Percentiles rank a stretch among this genome's conserved stretches.
Conservation (phyloP, 164 flowering plant species). For the Nelumbo lutea region DNA sequence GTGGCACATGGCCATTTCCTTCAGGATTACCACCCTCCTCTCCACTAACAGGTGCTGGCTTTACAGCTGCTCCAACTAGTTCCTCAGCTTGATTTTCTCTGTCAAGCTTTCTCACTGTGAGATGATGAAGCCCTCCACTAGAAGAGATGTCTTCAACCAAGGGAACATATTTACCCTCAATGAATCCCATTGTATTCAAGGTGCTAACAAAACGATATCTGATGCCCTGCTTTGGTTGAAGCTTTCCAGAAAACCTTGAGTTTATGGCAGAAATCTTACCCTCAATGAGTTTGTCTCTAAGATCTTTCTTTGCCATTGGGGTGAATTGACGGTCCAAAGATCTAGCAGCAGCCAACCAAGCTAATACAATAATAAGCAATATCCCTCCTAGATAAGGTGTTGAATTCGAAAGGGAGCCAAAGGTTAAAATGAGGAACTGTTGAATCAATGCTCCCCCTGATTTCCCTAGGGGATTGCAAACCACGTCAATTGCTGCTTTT, state of each 20-base stretch:
- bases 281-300: conserved; percentile 22
- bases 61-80: background rate
- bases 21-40: conserved; percentile 1
- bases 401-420: conserved; percentile 26
- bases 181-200: conserved; percentile 24
- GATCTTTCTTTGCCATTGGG: conserved; percentile 25
- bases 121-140: conserved; percentile 9
- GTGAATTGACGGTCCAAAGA: conserved; percentile 26
- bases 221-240: conserved; percentile 24
- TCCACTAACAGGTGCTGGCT: conserved; percentile 6
- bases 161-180: conserved; percentile 29
- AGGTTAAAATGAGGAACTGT: conserved; percentile 26
- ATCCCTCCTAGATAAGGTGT: conserved; percentile 28
- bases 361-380: conserved; percentile 19
- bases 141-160: conserved; percentile 23
- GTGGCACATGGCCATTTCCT: conserved; percentile 13
- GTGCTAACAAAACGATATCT: conserved; percentile 28
- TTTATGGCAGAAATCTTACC: conserved; percentile 22
- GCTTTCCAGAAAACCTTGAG: conserved; percentile 7
- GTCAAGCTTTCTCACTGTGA: conserved; percentile 13
- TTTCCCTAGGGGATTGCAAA: conserved; percentile 30
- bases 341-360: conserved; percentile 27
- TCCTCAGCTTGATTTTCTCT: conserved; percentile 10
- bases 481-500: conserved; percentile 31
- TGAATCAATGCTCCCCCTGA: conserved; percentile 31